Evolutionary conservation across 345 rosid species (phyloP), one percentile per base, ranked within the genome.

Genomic region (Geranium brycei): DNA sequence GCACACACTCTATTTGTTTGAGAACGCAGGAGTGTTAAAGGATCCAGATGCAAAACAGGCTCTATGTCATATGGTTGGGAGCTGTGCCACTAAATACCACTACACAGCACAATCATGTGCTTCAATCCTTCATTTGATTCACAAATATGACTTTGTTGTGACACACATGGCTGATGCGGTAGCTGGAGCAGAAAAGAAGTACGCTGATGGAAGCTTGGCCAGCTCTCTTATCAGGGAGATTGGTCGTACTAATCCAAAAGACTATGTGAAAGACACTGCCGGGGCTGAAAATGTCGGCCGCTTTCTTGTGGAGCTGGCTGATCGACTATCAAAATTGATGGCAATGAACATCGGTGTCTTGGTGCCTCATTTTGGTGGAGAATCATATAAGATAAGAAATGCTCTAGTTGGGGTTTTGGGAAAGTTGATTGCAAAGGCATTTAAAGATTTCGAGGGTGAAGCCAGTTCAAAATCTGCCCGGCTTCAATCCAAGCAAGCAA

Each of bases 201-300:
- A 86, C 75, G 88, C 85, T 28, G 97, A 93, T 85, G 96, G 97
- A 61, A 85, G 91, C 60, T 78, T 90, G 80, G 99, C 96, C 4
- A 81, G 72, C 77, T 82, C 85, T 64, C 70, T 93, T 55, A 81
- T 93, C 13, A 83, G 99, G 80, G 99, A 93, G 74, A 83, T 93
- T 61, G 99, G 96, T 51, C 86, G 95, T 76, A 88, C 91, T 59
- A 91, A 84, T 68, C 91, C 96, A 19, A 93, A 83, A 72, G 72
- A 89, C 66, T 93, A 85, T 57, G 82, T 82, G 65, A 93, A 88
- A 83, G 99, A 93, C 72, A 83, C 92, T 6, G 83, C 61, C 59
- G 97, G 99, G 59, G 97, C 99, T 31, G 99, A 93, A 70, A 93
- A 93, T 85, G 68, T 90, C 60, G 97, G 99, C 30, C 95, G 99